Conservation (phyloP, 805 yeast genomes). For the Wickerhamomyces subpelliculosus region DNA sequence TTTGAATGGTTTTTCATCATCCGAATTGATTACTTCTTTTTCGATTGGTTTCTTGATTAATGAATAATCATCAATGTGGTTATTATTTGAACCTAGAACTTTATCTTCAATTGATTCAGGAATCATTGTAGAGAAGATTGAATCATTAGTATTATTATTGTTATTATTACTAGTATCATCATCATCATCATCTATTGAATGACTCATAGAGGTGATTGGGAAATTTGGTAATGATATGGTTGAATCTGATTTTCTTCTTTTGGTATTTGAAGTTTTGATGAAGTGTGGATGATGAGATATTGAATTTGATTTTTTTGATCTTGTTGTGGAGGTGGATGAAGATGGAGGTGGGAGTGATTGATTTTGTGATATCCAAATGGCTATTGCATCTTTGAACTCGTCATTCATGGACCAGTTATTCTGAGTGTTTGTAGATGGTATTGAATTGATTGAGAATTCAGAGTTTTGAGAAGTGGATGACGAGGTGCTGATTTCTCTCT, state of each 20-base stretch:
- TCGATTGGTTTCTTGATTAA: neutral
- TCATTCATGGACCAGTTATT: conserved; percentile 20
- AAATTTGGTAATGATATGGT: neutral
- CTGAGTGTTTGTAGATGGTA: conserved; percentile 1
- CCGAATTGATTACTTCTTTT: too few species aligned
- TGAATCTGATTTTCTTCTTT: conserved; percentile 21
- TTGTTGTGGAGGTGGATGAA: neutral
- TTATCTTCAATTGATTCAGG: too few species aligned
- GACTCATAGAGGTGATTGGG: neutral
- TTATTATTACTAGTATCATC: too few species aligned
- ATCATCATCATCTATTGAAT: too few species aligned
- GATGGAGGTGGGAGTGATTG: too few species aligned
- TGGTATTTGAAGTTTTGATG: conserved; percentile 7
- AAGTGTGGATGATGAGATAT: conserved; percentile 1
- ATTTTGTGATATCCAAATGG: conserved; percentile 19
- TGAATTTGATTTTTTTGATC: conserved; percentile 4
- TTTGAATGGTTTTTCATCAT: conserved; percentile 42
- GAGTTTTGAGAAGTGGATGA: too few species aligned
- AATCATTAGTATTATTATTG: too few species aligned
- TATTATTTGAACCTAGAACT: neutral
- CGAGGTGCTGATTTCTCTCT: too few species aligned
- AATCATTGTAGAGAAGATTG: too few species aligned
- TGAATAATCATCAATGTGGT: neutral
- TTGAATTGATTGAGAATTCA: too few species aligned
- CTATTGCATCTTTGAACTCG: conserved; percentile 21